Percentiles rank a stretch among this genome's conserved stretches.
These are phyloP conservation scores for Leishmania tropica DNA, from an alignment of 208 protist genomes.

Conservation along the genomic window DNA sequence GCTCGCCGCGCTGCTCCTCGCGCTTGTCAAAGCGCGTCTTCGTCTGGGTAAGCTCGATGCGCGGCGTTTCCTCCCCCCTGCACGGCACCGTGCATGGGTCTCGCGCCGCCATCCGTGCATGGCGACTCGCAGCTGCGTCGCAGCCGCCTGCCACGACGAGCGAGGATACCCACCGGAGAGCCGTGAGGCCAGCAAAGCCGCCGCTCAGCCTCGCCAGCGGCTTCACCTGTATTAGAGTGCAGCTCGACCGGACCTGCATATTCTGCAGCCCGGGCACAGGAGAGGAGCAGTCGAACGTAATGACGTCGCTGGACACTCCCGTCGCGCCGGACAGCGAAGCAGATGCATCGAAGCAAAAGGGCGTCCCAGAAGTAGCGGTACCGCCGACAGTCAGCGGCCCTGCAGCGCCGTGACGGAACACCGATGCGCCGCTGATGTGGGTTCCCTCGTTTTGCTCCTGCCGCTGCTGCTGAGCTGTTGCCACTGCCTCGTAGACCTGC, in stretches of 20 bases:
- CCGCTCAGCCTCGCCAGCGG: conserved; percentile 86
- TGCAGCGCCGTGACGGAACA: not conserved
- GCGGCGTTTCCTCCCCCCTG: conserved; percentile 39
- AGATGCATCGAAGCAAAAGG: not conserved
- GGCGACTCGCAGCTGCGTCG: conserved; percentile 28
- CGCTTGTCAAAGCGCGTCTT: conserved; percentile 76
- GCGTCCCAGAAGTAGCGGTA: not conserved
- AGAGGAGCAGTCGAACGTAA: conserved; percentile 59
- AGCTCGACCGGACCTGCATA: conserved; percentile 69
- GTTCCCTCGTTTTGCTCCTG: conserved; percentile 7
- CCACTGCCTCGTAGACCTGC: conserved; percentile 78
- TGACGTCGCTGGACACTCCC: conserved; percentile 49
- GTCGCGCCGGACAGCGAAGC: not conserved
- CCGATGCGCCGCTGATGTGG: not conserved
- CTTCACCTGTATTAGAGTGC: conserved; percentile 72
- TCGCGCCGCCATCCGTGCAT: conserved; percentile 19
- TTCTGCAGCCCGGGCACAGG: conserved; percentile 24
- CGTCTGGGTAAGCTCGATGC: conserved; percentile 48
- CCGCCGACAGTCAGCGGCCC: not conserved
- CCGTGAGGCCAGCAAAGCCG: conserved; percentile 68
- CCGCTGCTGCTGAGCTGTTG: conserved; percentile 11
- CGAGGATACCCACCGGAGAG: conserved; percentile 79
- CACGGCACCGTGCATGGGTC: conserved; percentile 22
- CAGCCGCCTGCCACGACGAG: conserved; percentile 64
- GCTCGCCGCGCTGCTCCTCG: conserved; percentile 64